A percentile compares a stretch with the other conserved stretches of the same genome.
Conservation (phyloP, 139 green algal genomes). For the Chlamydomonas sphaeroides region DNA sequence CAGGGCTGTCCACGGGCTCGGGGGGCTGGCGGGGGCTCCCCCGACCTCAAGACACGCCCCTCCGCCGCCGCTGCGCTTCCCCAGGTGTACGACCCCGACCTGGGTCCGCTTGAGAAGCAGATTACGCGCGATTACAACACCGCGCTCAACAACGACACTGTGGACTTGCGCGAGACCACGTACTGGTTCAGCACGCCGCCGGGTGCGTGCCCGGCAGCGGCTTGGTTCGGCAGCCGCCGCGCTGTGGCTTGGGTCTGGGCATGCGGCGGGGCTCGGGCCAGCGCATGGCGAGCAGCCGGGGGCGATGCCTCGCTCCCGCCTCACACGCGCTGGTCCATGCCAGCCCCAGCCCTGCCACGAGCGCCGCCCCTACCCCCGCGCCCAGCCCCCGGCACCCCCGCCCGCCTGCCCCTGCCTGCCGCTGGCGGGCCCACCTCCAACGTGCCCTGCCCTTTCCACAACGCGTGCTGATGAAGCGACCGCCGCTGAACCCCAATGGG, state of each 20-base stretch:
- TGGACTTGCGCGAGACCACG: slow-evolving; percentile 54
- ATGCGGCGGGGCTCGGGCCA: not conserved
- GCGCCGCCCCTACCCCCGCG: too few species aligned
- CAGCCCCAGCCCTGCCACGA: too few species aligned
- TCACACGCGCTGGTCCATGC: too few species aligned
- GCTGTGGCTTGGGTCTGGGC: not conserved
- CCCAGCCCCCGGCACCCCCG: too few species aligned
- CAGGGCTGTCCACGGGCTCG: not conserved
- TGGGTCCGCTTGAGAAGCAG: slow-evolving; percentile 13
- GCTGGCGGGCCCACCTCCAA: too few species aligned
- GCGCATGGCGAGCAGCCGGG: not conserved
- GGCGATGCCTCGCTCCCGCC: too few species aligned
- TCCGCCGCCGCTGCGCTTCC: not conserved
- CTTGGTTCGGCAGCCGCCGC: not conserved
- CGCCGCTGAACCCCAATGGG: too few species aligned
- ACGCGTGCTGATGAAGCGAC: too few species aligned
- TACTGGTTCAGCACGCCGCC: slow-evolving; percentile 64
- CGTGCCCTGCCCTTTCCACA: too few species aligned
- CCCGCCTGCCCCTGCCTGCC: too few species aligned
- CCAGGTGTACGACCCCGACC: slow-evolving; percentile 24
- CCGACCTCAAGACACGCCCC: not conserved
- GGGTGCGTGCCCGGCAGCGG: slow-evolving; percentile 19
- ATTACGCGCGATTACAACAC: slow-evolving; percentile 1
- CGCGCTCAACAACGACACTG: slow-evolving; percentile 40
- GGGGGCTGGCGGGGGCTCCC: not conserved